Evolutionary conservation across 192 early-diverging fungal species (phyloP).

Genomic region (Backusella australiensis): DNA sequence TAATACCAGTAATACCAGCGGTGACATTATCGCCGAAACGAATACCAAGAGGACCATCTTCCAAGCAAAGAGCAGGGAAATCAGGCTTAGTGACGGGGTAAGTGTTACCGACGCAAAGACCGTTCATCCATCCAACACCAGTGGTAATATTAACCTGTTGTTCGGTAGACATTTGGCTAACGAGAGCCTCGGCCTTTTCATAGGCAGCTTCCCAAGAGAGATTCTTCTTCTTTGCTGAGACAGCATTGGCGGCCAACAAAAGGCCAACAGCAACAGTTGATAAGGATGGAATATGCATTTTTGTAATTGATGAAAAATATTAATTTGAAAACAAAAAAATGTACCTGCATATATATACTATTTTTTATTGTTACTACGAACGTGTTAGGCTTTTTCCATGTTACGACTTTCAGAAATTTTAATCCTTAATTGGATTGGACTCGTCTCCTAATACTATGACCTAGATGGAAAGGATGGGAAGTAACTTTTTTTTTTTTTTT

Average conservation of each 20-base stretch:
- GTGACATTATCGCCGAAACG: conserved; percentile 41
- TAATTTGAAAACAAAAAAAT: neutral
- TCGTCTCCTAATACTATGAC: neutral
- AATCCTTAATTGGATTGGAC: neutral
- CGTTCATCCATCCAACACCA: conserved; percentile 39
- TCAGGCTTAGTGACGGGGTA: conserved; percentile 29
- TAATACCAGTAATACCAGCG: conserved; percentile 48
- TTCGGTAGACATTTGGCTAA: conserved; percentile 38
- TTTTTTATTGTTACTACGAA: neutral
- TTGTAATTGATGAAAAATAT: neutral
- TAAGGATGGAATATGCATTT: conserved; percentile 11
- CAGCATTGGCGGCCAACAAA: neutral
- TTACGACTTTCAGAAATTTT: neutral
- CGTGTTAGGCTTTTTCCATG: neutral
- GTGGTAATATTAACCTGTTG: conserved; percentile 53
- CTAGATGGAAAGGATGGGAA: conserved; percentile 1
- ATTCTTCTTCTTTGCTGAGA: neutral
- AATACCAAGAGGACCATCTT: conserved; percentile 30
- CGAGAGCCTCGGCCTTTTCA: conserved; percentile 14
- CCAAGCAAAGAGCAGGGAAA: conserved; percentile 42
- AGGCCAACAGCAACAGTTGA: neutral
- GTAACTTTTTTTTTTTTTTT: conserved; percentile 2
- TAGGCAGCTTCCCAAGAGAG: conserved; percentile 33
- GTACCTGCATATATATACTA: neutral
- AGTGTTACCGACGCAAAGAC: conserved; percentile 54